These are phyloP conservation scores for Discostella pseudostelligera DNA, from an alignment of 108 stramenopile species.

Conservation along the genomic window DNA sequence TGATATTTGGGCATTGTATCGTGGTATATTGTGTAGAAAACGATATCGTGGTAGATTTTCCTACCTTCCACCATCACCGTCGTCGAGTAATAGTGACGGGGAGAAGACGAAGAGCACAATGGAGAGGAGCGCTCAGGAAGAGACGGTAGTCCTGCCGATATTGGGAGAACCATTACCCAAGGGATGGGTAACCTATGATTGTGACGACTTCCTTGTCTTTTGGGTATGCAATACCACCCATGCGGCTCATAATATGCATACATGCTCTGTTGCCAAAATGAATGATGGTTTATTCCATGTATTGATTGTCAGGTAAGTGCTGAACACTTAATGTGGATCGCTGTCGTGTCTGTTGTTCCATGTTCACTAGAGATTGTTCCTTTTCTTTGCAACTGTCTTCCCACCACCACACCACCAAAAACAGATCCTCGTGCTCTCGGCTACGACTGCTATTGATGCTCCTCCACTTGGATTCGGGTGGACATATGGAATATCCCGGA, in stretches of 20 bases:
- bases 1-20: conserved; percentile 79
- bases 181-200: conserved; percentile 67
- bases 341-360: too few relatives aligned
- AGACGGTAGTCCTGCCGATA: conserved; percentile 43
- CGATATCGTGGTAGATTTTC: conserved; percentile 68
- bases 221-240: conserved; percentile 84
- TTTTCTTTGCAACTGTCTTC: not conserved
- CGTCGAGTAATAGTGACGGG: not conserved
- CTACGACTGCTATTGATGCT: conserved; percentile 57
- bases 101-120: not conserved
- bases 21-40: conserved; percentile 54
- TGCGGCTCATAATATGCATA: conserved; percentile 58
- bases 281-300: conserved; percentile 82
- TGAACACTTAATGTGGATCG: not conserved
- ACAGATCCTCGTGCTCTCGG: conserved; percentile 50
- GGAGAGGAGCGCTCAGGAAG: not conserved
- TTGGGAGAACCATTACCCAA: conserved; percentile 53
- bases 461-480: conserved; percentile 70
- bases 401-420: too few relatives aligned
- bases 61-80: conserved; percentile 52
- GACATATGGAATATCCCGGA: conserved; percentile 53
- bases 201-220: conserved; percentile 72
- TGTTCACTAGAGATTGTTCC: not conserved
- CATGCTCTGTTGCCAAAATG: conserved; percentile 65
- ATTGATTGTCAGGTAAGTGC: conserved; percentile 69